Percentiles rank a stretch among this genome's conserved stretches.
These are phyloP conservation scores for Pugionium dolabratum DNA, from an alignment of 345 rosid genomes.

Conservation along the genomic window DNA sequence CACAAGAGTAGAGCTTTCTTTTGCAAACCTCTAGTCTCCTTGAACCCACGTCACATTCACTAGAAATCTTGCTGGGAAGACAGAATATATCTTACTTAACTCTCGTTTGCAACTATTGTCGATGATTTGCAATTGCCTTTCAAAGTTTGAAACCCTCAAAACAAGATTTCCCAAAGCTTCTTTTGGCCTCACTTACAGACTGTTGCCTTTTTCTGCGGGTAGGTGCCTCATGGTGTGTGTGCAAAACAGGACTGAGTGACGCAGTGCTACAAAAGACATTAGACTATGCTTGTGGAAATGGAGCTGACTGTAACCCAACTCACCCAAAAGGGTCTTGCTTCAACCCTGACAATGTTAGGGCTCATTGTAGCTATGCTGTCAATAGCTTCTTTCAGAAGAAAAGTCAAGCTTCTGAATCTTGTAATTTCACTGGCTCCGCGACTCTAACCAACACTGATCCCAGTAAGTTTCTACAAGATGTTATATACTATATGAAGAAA, in stretches of 20 bases:
- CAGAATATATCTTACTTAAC: background rate
- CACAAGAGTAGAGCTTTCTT: background rate
- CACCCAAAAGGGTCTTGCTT: conserved; percentile 62
- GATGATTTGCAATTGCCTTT: no score
- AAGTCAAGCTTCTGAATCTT: conserved; percentile 68
- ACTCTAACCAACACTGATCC: conserved; percentile 53
- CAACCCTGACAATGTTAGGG: conserved; percentile 66
- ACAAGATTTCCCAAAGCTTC: no score
- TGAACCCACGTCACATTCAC: no score
- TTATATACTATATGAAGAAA: background rate
- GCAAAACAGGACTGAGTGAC: conserved; percentile 65
- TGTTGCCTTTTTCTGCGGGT: background rate
- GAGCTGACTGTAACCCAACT: conserved; percentile 82
- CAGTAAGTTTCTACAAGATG: conserved; percentile 41
- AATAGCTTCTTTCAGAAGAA: conserved; percentile 90
- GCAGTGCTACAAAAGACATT: conserved; percentile 67
- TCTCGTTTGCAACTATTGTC: background rate
- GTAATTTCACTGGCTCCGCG: conserved; percentile 84
- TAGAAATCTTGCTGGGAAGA: no score
- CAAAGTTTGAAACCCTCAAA: no score
- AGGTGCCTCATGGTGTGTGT: conserved; percentile 87
- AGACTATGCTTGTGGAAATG: conserved; percentile 97
- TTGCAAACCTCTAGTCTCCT: no score
- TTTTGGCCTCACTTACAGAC: conserved; percentile 12
- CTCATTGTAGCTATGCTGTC: conserved; percentile 85